Percentiles rank a stretch among this genome's conserved stretches.
phyloP scores from a whole-genome alignment of 2,329 filamentous ascomycete species.

The Cladosporium sp. region DNA sequence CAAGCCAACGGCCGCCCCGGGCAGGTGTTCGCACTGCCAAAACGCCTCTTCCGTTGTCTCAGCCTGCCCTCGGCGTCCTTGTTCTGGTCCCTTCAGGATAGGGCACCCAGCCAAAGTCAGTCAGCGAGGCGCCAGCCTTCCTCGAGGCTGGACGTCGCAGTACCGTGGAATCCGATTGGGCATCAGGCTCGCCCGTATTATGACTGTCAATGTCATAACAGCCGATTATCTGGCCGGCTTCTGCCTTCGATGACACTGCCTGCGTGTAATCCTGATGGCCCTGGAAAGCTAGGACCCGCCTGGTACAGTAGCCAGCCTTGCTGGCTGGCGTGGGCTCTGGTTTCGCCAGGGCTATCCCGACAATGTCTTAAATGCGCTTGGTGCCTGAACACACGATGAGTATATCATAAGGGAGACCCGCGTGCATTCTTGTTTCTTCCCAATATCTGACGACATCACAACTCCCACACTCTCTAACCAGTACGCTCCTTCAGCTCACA shows the following conservation, averaged over 20 bases:
- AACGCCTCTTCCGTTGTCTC: conserved; percentile 13
- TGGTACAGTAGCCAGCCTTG: neutral
- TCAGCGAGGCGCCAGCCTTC: conserved; percentile 10
- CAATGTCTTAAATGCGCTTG: conserved; percentile 12
- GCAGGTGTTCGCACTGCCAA: conserved; percentile 7
- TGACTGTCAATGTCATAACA: conserved; percentile 3
- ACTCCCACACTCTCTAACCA: conserved; percentile 5
- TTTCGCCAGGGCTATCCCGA: conserved; percentile 9
- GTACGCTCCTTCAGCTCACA: neutral
- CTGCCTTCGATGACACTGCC: neutral
- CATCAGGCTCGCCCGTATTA: neutral
- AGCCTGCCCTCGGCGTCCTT: conserved; percentile 3
- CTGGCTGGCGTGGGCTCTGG: conserved; percentile 3
- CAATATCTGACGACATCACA: conserved; percentile 8
- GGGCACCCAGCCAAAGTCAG: neutral
- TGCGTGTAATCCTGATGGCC: conserved; percentile 4
- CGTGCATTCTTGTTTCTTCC: neutral
- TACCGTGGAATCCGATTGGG: conserved; percentile 9
- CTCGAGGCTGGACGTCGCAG: neutral
- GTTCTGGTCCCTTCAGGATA: conserved; percentile 7
- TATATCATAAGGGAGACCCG: conserved; percentile 11
- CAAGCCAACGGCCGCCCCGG: conserved; percentile 8
- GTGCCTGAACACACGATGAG: conserved; percentile 5
- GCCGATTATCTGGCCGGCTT: neutral
- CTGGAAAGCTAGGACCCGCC: conserved; percentile 5